phyloP scores from a whole-genome alignment of 164 flowering plant genomes.

The Sedum album region DNA sequence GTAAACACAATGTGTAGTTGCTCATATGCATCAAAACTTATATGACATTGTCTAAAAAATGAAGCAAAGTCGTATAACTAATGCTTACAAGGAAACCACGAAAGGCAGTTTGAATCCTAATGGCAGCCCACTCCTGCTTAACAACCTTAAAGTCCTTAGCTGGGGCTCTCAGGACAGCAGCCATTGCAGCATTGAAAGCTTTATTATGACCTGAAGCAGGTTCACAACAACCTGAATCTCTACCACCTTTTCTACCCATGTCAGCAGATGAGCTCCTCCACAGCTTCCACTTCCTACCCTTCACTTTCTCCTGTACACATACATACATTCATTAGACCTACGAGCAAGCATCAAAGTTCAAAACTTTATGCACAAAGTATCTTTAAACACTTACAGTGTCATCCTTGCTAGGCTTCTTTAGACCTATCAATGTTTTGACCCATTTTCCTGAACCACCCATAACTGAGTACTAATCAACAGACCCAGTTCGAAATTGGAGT shows the following conservation, averaged over 20 bases:
- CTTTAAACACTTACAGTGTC: conserved; percentile 39
- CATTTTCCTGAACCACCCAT: conserved; percentile 95
- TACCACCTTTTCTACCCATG: conserved; percentile 27
- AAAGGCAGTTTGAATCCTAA: conserved; percentile 87
- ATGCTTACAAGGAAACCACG: conserved; percentile 48
- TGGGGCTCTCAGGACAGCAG: conserved; percentile 72
- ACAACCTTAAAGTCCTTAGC: conserved; percentile 70
- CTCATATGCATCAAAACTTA: not conserved
- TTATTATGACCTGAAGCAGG: conserved; percentile 18
- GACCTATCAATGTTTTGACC: conserved; percentile 65
- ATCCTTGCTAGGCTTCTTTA: conserved; percentile 46
- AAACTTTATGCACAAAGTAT: not conserved
- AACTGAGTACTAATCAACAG: no score
- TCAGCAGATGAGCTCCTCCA: conserved; percentile 54
- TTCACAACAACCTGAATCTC: conserved; percentile 35
- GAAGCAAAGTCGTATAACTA: no score
- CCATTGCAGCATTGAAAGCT: conserved; percentile 62
- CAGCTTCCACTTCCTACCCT: conserved; percentile 54
- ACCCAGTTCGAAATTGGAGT: not conserved
- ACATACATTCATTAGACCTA: not conserved
- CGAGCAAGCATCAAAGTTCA: not conserved
- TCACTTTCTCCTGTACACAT: conserved; percentile 30
- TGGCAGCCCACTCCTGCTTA: conserved; percentile 91
- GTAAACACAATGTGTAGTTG: no score
- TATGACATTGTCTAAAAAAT: no score